These are phyloP conservation scores for Brassica hybrid DNA, from an alignment of 441 rosid genomes.

Conservation along the genomic window DNA sequence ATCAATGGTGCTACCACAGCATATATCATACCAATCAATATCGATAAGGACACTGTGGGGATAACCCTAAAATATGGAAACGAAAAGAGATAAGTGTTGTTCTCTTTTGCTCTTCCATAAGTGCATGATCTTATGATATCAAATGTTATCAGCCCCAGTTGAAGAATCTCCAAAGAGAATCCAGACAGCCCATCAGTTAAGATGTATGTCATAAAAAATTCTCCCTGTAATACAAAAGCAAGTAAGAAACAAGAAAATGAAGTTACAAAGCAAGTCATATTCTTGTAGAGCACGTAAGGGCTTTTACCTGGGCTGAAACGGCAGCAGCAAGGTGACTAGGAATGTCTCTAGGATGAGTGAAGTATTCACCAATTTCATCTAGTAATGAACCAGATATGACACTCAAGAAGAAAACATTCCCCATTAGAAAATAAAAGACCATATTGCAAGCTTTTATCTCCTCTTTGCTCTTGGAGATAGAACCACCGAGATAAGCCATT, in stretches of 20 bases:
- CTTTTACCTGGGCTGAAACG: constrained; percentile 79
- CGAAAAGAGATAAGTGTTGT: constrained; percentile 71
- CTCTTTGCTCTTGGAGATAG: constrained; percentile 74
- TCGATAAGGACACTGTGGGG: constrained; percentile 71
- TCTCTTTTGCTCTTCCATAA: constrained; percentile 57
- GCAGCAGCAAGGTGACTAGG: constrained; percentile 90
- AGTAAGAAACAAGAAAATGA: not conserved
- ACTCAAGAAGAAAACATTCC: constrained; percentile 89
- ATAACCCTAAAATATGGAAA: constrained; percentile 78
- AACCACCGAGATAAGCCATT: constrained; percentile 72
- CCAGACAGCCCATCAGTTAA: constrained; percentile 85
- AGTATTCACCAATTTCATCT: constrained; percentile 79
- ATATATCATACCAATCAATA: constrained; percentile 80
- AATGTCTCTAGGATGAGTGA: constrained; percentile 69
- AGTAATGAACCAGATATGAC: constrained; percentile 89
- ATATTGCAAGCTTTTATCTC: constrained; percentile 94
- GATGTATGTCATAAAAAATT: constrained; percentile 88
- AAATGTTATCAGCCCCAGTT: constrained; percentile 66
- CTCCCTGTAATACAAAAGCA: constrained; percentile 59
- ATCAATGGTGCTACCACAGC: constrained; percentile 82
- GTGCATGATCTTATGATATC: constrained; percentile 58
- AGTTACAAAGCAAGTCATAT: not conserved
- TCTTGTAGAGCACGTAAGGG: constrained; percentile 11
- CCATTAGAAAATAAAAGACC: constrained; percentile 93
- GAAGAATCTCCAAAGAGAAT: constrained; percentile 88